Base-by-base conservation (phyloP, 2,329 filamentous ascomycete genomes). In the Ceratocystis papillata region DNA sequence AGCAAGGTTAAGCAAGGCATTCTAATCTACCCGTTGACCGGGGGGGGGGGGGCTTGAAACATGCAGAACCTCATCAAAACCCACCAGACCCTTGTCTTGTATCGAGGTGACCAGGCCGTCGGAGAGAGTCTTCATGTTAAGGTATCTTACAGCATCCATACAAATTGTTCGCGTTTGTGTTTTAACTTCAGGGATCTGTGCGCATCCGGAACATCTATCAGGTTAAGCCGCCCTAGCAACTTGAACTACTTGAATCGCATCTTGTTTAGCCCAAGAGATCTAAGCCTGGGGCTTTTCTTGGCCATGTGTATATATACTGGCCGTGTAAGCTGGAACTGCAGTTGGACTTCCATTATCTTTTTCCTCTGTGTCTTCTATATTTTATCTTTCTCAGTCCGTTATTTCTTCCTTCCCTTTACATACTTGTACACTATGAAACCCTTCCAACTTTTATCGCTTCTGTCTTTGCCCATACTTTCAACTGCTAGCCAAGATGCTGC, bases 401-500 rank as follows among this genome's bases (percentile, higher is more conserved):
- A 10, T n/a, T 20, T 59, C 3, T 7, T 10, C 1, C 1, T 22
- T 37, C 12, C 12, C 17, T 5, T 25, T 37, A n/a, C 30, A 37
- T 22, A 33, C 28, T 59, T 37, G n/a, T 3, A 5, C 53, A 17
- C 28, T n/a, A 66, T 66, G 65, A 45, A 62, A 44, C 59, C 59
- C 20, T 7, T 44, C 33, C 62, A 41, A 3, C n/a, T 67, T 12
- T n/a, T 67, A 10, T 61, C 62, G 1, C 28, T 48, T 10, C 20
- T 67, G 22, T 53, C 57, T 10, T 44, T 67, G 44, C 62, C 62
- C 12, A 50, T 44, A 10, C 25, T 57, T 7, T 41, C 62, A 5
- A 22, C 62, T 12, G 62, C 65, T 28, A 33, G 30, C 17, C 59
- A 53, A 12, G 55, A 59, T 1, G 46, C 46, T 25, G 55, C 28